phyloP scores from a whole-genome alignment of 345 rosid species.

The Eucalyptus sp. region DNA sequence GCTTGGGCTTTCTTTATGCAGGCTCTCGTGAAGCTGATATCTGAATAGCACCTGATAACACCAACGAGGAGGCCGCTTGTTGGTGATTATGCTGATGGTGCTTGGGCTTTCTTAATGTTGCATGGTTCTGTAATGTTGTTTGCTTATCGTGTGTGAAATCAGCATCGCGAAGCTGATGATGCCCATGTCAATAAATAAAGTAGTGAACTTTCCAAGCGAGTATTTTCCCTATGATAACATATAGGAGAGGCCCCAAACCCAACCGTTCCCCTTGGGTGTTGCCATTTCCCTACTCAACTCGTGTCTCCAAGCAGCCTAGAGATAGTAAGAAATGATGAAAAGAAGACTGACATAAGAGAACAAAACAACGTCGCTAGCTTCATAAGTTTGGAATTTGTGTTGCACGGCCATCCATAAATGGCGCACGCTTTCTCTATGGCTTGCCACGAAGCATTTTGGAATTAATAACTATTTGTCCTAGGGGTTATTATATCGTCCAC shows the following conservation, averaged over 20 bases:
- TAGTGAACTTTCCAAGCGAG: neutral
- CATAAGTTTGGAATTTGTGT: neutral
- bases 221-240: neutral
- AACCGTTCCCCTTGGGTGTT: no score
- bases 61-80: neutral
- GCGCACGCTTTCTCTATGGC: no score
- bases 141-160: neutral
- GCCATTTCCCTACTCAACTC: neutral
- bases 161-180: neutral
- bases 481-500: no score
- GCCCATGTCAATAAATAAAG: neutral
- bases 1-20: neutral
- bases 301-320: no score
- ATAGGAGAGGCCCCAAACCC: no score
- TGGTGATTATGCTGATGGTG: neutral
- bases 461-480: no score
- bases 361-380: neutral
- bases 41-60: neutral
- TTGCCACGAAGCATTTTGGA: no score
- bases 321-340: neutral
- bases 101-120: neutral
- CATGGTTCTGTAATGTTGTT: neutral
- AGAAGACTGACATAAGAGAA: neutral
- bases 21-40: neutral
- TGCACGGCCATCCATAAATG: neutral